Percentiles rank a stretch among this genome's conserved stretches.
Conservation (phyloP, 306 rosid genomes). For the Biancaea sappan region DNA sequence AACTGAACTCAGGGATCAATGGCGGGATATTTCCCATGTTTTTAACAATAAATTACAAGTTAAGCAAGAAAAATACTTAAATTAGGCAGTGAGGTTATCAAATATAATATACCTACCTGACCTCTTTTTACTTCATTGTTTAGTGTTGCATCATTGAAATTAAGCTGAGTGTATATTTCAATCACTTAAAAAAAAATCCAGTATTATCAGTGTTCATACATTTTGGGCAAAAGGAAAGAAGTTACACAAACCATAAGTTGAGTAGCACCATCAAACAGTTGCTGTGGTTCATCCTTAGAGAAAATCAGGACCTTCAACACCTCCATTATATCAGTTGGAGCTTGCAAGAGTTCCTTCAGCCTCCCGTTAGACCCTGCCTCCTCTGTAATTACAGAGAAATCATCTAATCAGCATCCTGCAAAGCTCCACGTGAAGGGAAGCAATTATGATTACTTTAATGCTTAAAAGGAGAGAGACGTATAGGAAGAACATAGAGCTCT, state of each 20-base stretch:
- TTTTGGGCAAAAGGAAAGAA: not conserved
- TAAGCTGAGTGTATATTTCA: not conserved
- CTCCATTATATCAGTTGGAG: conserved; percentile 49
- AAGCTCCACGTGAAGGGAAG: not conserved
- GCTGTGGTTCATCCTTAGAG: conserved; percentile 37
- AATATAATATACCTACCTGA: not conserved
- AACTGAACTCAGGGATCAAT: not conserved
- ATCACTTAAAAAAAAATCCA: not conserved
- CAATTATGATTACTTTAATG: not conserved
- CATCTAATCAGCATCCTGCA: conserved; percentile 15
- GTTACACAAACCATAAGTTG: conserved; percentile 33
- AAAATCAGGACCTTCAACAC: conserved; percentile 44
- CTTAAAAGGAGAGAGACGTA: not conserved
- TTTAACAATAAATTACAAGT: not conserved
- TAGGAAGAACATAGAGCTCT: not conserved
- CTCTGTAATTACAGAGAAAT: conserved; percentile 32
- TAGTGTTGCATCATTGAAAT: not conserved
- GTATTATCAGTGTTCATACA: not conserved
- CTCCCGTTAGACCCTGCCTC: conserved; percentile 21
- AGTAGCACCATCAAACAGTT: conserved; percentile 61
- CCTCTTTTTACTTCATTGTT: not conserved
- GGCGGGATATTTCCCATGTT: not conserved
- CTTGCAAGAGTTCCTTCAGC: conserved; percentile 34
- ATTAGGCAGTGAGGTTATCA: not conserved
- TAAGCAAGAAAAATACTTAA: too few species aligned